Conservation (phyloP, 495 filamentous ascomycete species). For the Penicillium atrosanguineum region DNA sequence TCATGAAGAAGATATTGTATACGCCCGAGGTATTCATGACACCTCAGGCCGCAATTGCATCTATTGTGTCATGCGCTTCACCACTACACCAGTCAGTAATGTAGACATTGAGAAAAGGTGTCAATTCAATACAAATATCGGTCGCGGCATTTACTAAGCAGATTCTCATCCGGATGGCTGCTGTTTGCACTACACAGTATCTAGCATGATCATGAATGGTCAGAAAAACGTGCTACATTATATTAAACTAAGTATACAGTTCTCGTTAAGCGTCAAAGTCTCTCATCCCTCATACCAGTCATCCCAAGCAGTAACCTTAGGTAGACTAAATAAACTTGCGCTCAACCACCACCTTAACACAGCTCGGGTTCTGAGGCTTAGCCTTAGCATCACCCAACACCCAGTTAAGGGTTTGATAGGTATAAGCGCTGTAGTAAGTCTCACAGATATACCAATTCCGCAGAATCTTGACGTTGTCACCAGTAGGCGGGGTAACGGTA, state of each 20-base stretch:
- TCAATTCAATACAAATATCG: no score
- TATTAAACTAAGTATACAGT: neutral
- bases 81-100: no score
- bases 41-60: no score
- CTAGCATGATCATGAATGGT: no score
- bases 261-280: neutral
- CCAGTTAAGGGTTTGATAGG: slow-evolving; percentile 53
- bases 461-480: slow-evolving; percentile 25
- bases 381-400: slow-evolving; percentile 29
- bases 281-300: neutral
- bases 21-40: no score
- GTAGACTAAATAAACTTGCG: slow-evolving; percentile 9
- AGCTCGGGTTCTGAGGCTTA: slow-evolving; percentile 55
- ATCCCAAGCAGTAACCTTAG: neutral
- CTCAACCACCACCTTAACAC: slow-evolving; percentile 46
- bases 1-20: no score
- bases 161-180: no score
- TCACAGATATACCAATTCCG: slow-evolving; percentile 50
- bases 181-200: no score
- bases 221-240: no score
- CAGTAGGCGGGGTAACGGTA: slow-evolving; percentile 18
- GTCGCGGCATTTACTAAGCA: no score
- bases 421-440: slow-evolving; percentile 48
- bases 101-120: no score
- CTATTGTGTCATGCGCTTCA: no score